Evolutionary conservation across 495 filamentous ascomycete genomes (phyloP).

Genomic region (Penicillium egyptiacum): DNA sequence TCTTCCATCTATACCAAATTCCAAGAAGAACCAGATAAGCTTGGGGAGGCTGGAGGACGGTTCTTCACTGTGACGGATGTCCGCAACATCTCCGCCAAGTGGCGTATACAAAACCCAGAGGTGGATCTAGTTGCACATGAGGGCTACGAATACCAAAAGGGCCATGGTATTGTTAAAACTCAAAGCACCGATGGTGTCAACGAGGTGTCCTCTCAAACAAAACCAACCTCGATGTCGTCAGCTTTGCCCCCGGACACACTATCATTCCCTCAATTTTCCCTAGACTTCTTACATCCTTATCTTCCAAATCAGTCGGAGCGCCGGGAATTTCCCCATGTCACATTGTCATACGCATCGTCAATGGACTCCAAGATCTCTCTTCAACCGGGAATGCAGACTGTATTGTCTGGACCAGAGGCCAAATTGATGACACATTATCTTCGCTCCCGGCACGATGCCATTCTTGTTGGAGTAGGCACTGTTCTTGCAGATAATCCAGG

Average conservation of each 20-base stretch:
- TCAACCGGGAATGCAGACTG: slow-evolving; percentile 70
- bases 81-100: slow-evolving; percentile 52
- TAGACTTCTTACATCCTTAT: slow-evolving; percentile 51
- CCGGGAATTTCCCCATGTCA: slow-evolving; percentile 53
- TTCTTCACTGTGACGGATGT: slow-evolving; percentile 53
- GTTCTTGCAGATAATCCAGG: slow-evolving; percentile 81
- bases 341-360: slow-evolving; percentile 86
- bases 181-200: slow-evolving; percentile 18
- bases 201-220: slow-evolving; percentile 16
- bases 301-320: slow-evolving; percentile 37
- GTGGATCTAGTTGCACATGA: slow-evolving; percentile 48
- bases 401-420: slow-evolving; percentile 74
- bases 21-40: slow-evolving; percentile 47
- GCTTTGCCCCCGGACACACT: slow-evolving; percentile 46
- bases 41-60: slow-evolving; percentile 50
- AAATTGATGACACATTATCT: slow-evolving; percentile 93
- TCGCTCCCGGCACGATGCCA: slow-evolving; percentile 77
- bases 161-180: slow-evolving; percentile 48
- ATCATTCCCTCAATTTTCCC: slow-evolving; percentile 42
- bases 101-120: slow-evolving; percentile 52
- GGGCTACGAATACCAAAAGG: slow-evolving; percentile 54
- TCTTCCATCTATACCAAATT: slow-evolving; percentile 55
- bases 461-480: slow-evolving; percentile 81
- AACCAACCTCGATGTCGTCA: slow-evolving; percentile 21
- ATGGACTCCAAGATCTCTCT: slow-evolving; percentile 79